Conservation (phyloP, 352 stramenopile genomes). For the Phytophthora hibernalis region DNA sequence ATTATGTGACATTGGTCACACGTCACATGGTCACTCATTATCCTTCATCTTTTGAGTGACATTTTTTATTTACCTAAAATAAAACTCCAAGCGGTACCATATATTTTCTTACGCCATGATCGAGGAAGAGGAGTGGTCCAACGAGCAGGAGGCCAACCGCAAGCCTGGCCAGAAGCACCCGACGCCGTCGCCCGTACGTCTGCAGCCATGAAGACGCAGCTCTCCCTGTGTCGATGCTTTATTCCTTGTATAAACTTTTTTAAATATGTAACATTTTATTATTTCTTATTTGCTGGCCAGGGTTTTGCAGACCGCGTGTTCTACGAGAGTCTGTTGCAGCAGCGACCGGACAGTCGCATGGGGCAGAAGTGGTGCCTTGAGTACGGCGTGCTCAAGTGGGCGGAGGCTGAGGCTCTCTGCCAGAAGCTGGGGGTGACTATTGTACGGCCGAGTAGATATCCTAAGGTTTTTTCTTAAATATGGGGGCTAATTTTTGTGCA, state of each 20-base stretch:
- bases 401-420: conserved; percentile 81
- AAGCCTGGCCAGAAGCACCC: conserved; percentile 91
- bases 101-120: conserved; percentile 50
- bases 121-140: conserved; percentile 89
- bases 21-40: neutral
- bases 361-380: conserved; percentile 92
- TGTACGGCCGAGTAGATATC: conserved; percentile 43
- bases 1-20: neutral
- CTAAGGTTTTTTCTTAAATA: conserved; percentile 13
- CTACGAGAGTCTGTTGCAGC: conserved; percentile 90
- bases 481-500: neutral
- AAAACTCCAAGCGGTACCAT: neutral
- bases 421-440: conserved; percentile 70
- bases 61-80: neutral
- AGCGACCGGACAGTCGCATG: conserved; percentile 87
- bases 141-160: conserved; percentile 89
- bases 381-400: conserved; percentile 90
- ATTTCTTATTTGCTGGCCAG: conserved; percentile 30
- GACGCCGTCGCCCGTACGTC: conserved; percentile 78
- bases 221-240: too few species aligned
- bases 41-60: neutral
- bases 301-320: conserved; percentile 91
- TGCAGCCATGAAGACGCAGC: neutral
- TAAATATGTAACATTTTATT: conserved; percentile 1
- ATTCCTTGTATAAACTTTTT: neutral